Base-by-base conservation (phyloP, 352 stramenopile species). In the Hyaloperonospora brassicae region DNA sequence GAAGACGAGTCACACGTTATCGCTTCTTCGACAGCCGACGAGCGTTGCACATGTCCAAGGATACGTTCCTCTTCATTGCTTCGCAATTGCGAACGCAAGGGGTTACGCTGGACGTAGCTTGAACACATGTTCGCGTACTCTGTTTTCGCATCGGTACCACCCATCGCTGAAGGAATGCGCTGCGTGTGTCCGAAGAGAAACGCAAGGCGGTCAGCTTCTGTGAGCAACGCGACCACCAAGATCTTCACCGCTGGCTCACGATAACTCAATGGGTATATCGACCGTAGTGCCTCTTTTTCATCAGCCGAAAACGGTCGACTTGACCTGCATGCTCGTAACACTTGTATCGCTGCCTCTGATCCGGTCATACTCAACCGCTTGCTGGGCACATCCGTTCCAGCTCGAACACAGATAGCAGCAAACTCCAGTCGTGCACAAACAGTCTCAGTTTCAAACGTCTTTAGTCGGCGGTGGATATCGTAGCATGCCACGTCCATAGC, bases 231-330 rank as follows among this genome's bases (percentile, higher is more conserved):
- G 22, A 59, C 57, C 10, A 49, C 62, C 21, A 79, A 7, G 13
- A 83, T 62, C 43, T 62, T 73, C 9, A 81, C 56, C 2, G 56
- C 66, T n/a, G 71, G 71, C 23, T 79, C 67, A 2, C 59, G 70
- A 23, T 70, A 79, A 21, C 60, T 55, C 39, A 79, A 65, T 9
- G 40, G 35, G 23, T 50, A 61, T 12, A 84, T 41, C 6, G 66
- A 57, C 1, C 45, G 1, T 3, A 84, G 44, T 14, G 59, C 31
- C 0, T 56, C 43, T n/a, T 30, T 63, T 23, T 82, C 71, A 12
- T 30, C 35, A 1, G 13, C 5, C 0, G 65, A 68, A 39, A 70
- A 79, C 5, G 65, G 68, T 8, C 66, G 57, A 43, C 58, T 69
- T 0, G 64, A 68, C 13, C 54, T 57, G 45, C 72, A 86, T 2